These are phyloP conservation scores for Pythium pyrilobum DNA, from an alignment of 352 stramenopile species.

Conservation along the genomic window DNA sequence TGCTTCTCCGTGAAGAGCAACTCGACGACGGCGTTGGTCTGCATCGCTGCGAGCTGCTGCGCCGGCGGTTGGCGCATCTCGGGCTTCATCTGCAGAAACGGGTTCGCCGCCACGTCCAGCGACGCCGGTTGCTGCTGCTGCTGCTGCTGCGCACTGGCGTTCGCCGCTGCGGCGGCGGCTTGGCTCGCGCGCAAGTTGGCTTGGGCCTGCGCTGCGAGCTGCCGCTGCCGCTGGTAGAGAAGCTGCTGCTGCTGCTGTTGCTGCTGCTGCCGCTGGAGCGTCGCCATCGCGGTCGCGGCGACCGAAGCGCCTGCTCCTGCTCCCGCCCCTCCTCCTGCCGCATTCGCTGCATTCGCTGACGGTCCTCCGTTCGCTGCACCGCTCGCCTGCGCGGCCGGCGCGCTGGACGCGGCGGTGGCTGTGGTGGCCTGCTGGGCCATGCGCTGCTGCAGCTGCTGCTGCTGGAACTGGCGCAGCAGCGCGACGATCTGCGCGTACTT, in stretches of 20 bases:
- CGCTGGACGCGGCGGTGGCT: not conserved
- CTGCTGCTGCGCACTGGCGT: not conserved
- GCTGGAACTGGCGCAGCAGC: constrained; percentile 75
- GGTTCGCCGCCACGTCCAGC: constrained; percentile 46
- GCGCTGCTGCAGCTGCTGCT: constrained; percentile 25
- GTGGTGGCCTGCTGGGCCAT: constrained; percentile 5
- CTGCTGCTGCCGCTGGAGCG: constrained; percentile 21
- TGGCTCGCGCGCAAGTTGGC: constrained; percentile 9
- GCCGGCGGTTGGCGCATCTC: constrained; percentile 21
- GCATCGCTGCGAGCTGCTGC: constrained; percentile 32
- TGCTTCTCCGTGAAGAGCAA: constrained; percentile 82
- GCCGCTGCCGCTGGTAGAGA: constrained; percentile 30
- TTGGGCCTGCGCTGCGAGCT: constrained; percentile 24
- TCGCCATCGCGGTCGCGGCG: constrained; percentile 6
- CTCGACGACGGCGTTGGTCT: constrained; percentile 32
- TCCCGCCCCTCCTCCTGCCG: too few relatives aligned
- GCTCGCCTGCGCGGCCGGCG: too few relatives aligned
- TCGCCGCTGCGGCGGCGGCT: not conserved
- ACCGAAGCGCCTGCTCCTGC: not conserved
- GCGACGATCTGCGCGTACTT: constrained; percentile 84
- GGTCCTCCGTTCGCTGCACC: too few relatives aligned
- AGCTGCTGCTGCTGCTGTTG: constrained; percentile 24
- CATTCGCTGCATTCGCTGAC: not conserved
- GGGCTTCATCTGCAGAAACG: constrained; percentile 64
- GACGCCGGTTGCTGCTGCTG: constrained; percentile 2